These are phyloP conservation scores for Pseudozyma pruni DNA, from an alignment of 1,284 basidiomycete genomes.

Conservation along the genomic window DNA sequence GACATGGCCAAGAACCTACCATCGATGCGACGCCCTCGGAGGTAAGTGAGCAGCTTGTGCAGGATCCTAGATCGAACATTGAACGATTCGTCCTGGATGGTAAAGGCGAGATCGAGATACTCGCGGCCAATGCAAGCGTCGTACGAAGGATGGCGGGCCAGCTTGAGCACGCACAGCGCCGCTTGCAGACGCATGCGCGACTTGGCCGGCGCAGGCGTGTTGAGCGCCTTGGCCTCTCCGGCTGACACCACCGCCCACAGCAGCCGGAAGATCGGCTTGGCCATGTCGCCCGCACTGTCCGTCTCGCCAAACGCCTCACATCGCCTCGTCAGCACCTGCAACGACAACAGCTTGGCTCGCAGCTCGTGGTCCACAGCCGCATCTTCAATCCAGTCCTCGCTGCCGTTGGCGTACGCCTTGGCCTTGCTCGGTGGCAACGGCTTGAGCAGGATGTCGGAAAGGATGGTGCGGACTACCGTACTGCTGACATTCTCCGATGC, in stretches of 20 bases:
- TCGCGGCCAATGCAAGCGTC: constrained; percentile 74
- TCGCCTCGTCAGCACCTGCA: constrained; percentile 53
- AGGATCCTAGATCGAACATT: constrained; percentile 84
- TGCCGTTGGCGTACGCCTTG: constrained; percentile 21
- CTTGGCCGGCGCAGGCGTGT: constrained; percentile 50
- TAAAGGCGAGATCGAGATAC: constrained; percentile 79
- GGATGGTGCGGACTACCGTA: constrained; percentile 79
- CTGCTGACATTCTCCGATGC: constrained; percentile 82
- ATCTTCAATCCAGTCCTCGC: constrained; percentile 60
- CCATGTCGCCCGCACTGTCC: constrained; percentile 41
- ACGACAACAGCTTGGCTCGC: constrained; percentile 41
- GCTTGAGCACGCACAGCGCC: constrained; percentile 81
- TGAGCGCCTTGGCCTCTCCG: constrained; percentile 52
- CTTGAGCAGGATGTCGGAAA: constrained; percentile 68
- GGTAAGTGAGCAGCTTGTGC: constrained; percentile 77
- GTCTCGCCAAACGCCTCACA: constrained; percentile 48
- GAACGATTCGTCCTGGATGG: constrained; percentile 86
- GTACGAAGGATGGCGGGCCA: constrained; percentile 77
- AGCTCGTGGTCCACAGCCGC: constrained; percentile 36
- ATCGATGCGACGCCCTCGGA: constrained; percentile 76
- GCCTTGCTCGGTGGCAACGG: constrained; percentile 29
- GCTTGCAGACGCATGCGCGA: constrained; percentile 79
- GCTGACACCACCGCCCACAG: constrained; percentile 47
- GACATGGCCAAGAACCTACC: constrained; percentile 83
- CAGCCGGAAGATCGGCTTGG: constrained; percentile 54